Conservation (phyloP, 2,329 filamentous ascomycete species). For the Penicillium sp. region DNA sequence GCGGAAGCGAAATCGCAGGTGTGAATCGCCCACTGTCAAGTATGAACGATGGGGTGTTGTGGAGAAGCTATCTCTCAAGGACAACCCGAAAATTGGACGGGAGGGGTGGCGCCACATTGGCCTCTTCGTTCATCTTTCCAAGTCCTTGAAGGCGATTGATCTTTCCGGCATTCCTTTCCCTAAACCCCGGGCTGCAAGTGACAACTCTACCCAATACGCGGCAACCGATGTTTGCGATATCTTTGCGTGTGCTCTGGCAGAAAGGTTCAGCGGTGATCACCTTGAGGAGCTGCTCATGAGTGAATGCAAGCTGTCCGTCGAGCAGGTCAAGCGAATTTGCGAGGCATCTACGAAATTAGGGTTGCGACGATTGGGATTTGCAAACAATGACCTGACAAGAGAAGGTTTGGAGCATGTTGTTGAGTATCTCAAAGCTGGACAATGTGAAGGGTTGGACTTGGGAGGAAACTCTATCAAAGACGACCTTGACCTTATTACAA, state of each 20-base stretch:
- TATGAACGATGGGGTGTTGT: constrained; percentile 64
- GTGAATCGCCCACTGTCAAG: constrained; percentile 29
- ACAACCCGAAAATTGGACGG: constrained; percentile 78
- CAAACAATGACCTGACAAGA: constrained; percentile 74
- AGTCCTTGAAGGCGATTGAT: constrained; percentile 81
- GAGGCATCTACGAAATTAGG: constrained; percentile 79
- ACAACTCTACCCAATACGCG: constrained; percentile 21
- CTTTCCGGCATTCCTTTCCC: constrained; percentile 83
- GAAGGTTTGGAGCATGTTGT: constrained; percentile 75
- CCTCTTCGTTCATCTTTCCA: constrained; percentile 86
- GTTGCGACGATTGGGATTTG: constrained; percentile 75
- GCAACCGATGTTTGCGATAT: constrained; percentile 61
- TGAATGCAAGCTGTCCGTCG: constrained; percentile 71
- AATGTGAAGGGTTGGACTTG: constrained; percentile 85
- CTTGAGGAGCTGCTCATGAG: constrained; percentile 83
- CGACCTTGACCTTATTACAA: constrained; percentile 46
- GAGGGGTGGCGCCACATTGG: constrained; percentile 92
- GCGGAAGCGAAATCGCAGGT: constrained; percentile 41
- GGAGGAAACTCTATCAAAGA: constrained; percentile 76
- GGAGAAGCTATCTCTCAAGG: constrained; percentile 83
- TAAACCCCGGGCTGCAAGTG: constrained; percentile 32
- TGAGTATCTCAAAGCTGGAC: constrained; percentile 71
- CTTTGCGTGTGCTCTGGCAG: constrained; percentile 72
- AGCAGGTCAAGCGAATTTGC: constrained; percentile 74
- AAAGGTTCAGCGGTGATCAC: constrained; percentile 72